phyloP scores from a whole-genome alignment of 495 filamentous ascomycete genomes.

The Aspergillus funiculosus region DNA sequence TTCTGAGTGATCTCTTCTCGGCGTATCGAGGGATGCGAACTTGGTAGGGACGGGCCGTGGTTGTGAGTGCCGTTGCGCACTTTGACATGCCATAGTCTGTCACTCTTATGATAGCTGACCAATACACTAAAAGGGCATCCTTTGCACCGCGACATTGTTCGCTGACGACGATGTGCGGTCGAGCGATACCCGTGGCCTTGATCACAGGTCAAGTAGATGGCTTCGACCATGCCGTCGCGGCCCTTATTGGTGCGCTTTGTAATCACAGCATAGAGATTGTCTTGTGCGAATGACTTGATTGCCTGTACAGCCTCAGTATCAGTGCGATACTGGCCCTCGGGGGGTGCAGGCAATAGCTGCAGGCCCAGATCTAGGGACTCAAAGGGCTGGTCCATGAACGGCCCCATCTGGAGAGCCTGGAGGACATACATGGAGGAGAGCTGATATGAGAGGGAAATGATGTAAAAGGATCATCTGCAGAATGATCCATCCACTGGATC shows the following conservation, averaged over 20 bases:
- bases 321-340: conserved; percentile 5
- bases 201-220: conserved; percentile 14
- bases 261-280: conserved; percentile 10
- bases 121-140: conserved; percentile 10
- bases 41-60: conserved; percentile 8
- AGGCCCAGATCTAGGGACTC: neutral
- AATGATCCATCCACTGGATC: neutral
- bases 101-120: conserved; percentile 12
- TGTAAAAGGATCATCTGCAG: neutral
- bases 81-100: conserved; percentile 12
- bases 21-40: conserved; percentile 9
- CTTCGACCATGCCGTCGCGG: conserved; percentile 10
- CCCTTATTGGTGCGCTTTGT: conserved; percentile 15
- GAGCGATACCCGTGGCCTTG: conserved; percentile 11
- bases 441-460: too few species aligned
- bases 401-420: neutral
- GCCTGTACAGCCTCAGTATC: conserved; percentile 11
- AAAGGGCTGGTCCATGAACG: neutral
- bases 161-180: conserved; percentile 11
- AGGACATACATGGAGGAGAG: neutral
- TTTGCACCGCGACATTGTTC: conserved; percentile 7
- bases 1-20: conserved; percentile 11
- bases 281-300: conserved; percentile 8
- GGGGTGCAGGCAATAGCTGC: conserved; percentile 6
- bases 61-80: conserved; percentile 8